Percentiles rank a stretch among this genome's conserved stretches.
Conservation (phyloP, 2,329 filamentous ascomycete genomes). For the Calcarisporium arbuscula region DNA sequence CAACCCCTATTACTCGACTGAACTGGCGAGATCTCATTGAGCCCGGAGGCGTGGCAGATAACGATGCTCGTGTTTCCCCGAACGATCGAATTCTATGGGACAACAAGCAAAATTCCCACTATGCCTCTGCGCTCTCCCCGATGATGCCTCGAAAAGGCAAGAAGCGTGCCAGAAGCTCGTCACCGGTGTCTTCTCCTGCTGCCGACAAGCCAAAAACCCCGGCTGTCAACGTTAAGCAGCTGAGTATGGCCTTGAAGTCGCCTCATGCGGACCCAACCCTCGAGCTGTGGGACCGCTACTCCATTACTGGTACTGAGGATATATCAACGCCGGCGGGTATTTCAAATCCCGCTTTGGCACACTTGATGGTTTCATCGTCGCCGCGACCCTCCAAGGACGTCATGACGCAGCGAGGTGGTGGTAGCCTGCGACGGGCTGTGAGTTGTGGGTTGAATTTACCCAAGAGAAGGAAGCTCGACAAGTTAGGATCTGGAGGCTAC, state of each 20-base stretch:
- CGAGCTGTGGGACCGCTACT: conserved; percentile 73
- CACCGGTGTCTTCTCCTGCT: conserved; percentile 62
- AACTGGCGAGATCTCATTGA: conserved; percentile 55
- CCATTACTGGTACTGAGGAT: conserved; percentile 39
- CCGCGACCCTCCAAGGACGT: conserved; percentile 50
- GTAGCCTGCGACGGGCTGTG: conserved; percentile 53
- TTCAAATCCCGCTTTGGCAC: conserved; percentile 52
- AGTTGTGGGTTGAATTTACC: conserved; percentile 68
- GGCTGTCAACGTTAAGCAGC: conserved; percentile 50
- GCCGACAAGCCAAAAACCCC: conserved; percentile 36
- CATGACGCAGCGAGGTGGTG: conserved; percentile 33
- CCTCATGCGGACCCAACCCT: conserved; percentile 66
- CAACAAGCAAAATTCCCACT: conserved; percentile 36
- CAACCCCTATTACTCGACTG: conserved; percentile 46
- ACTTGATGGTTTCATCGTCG: conserved; percentile 65
- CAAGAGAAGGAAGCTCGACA: conserved; percentile 59
- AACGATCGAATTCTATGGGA: conserved; percentile 59
- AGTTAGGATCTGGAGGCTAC: conserved; percentile 31
- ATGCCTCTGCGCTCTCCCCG: conserved; percentile 37
- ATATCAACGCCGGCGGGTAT: conserved; percentile 36
- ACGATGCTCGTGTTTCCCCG: conserved; percentile 46
- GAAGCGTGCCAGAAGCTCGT: conserved; percentile 70
- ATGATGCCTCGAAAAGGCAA: conserved; percentile 45
- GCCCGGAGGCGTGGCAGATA: conserved; percentile 33
- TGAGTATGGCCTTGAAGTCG: conserved; percentile 55